Evolutionary conservation across 441 rosid genomes (phyloP).

Genomic region (Populus tomentosa): DNA sequence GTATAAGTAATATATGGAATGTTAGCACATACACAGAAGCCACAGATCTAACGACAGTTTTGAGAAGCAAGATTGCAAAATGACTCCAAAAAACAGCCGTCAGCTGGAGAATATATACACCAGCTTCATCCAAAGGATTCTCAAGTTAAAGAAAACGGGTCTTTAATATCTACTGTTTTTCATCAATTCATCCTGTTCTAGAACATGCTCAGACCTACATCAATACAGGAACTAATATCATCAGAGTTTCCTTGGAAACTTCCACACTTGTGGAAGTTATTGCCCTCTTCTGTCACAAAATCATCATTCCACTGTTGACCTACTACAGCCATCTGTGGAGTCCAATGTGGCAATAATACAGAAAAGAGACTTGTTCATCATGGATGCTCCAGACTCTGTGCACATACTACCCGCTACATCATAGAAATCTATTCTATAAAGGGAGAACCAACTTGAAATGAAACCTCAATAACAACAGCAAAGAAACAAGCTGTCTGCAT

Average conservation of each 20-base stretch:
- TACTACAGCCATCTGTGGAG: conserved; percentile 39
- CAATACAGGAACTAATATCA: conserved; percentile 47
- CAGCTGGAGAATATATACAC: conserved; percentile 7
- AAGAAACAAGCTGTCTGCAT: conserved; percentile 17
- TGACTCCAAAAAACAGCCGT: conserved; percentile 4
- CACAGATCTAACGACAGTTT: conserved; percentile 4
- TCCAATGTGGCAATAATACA: conserved; percentile 53
- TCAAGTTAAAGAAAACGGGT: conserved; percentile 14
- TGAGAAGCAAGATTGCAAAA: conserved; percentile 5
- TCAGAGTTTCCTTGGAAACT: conserved; percentile 48
- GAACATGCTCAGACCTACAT: conserved; percentile 62
- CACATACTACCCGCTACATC: conserved; percentile 72
- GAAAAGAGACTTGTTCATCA: conserved; percentile 90
- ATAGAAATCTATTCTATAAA: conserved; percentile 75
- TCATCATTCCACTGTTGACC: conserved; percentile 42
- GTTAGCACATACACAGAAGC: conserved; percentile 22
- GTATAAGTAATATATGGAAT: conserved; percentile 22
- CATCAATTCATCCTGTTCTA: conserved; percentile 29
- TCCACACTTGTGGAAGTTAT: conserved; percentile 38
- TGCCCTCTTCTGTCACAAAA: conserved; percentile 34
- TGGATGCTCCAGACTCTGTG: conserved; percentile 73
- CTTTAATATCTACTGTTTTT: conserved; percentile 14
- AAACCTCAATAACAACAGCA: conserved; percentile 19
- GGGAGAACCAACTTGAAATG: conserved; percentile 35
- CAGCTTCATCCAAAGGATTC: conserved; percentile 12